A percentile compares a stretch with the other conserved stretches of the same genome.
Conservation (phyloP, 2,329 filamentous ascomycete genomes). For the Claviceps quebecensis region DNA sequence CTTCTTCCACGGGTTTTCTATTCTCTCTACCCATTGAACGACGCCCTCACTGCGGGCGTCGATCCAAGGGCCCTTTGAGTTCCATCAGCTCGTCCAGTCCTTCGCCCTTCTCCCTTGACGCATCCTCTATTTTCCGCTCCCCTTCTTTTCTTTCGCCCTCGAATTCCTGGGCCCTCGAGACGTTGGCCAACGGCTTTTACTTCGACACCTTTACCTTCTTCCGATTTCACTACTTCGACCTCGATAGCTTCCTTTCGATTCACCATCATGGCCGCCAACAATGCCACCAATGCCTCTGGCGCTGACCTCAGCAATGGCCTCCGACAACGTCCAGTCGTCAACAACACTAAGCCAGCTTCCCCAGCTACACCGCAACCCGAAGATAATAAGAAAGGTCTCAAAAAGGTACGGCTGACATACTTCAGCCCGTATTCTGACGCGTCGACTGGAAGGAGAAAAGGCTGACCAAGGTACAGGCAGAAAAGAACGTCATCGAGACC, state of each 20-base stretch:
- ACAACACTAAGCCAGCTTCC: slow-evolving; percentile 21
- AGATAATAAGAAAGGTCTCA: slow-evolving; percentile 43
- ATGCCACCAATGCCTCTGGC: slow-evolving; percentile 44
- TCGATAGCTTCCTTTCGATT: slow-evolving; percentile 3
- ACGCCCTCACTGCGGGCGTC: slow-evolving; percentile 10
- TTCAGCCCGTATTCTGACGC: not conserved
- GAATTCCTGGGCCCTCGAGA: not conserved
- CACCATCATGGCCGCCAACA: slow-evolving; percentile 37
- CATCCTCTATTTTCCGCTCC: slow-evolving; percentile 3
- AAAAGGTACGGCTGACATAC: slow-evolving; percentile 31
- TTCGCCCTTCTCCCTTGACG: slow-evolving; percentile 9
- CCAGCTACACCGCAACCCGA: slow-evolving; percentile 31
- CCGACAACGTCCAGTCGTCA: slow-evolving; percentile 35
- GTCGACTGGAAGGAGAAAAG: not conserved
- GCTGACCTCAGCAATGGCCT: slow-evolving; percentile 42
- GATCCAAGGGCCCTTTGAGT: slow-evolving; percentile 15
- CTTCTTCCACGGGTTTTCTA: slow-evolving; percentile 5
- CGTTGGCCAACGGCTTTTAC: not conserved
- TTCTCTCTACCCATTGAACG: slow-evolving; percentile 13
- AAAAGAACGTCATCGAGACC: slow-evolving; percentile 44
- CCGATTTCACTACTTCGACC: not conserved
- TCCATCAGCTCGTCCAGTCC: slow-evolving; percentile 22
- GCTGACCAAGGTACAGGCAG: slow-evolving; percentile 11
- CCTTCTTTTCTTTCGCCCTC: not conserved
- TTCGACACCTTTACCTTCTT: slow-evolving; percentile 3